Conservation (phyloP, 352 stramenopile species). For the Phytophthora chlamydospora region DNA sequence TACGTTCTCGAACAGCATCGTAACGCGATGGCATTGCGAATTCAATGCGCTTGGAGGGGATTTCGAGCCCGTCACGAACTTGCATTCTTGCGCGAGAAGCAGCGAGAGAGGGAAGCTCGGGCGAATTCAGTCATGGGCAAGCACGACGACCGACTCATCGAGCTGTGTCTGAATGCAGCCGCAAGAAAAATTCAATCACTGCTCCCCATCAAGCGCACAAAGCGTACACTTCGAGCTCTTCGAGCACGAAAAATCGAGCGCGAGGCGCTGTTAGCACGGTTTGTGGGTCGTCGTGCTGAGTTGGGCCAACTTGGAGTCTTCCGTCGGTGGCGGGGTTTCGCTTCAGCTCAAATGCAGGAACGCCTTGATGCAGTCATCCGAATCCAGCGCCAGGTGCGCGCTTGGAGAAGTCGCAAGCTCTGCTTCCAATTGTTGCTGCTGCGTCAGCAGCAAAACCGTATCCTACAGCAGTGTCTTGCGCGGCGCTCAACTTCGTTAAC, state of each 20-base stretch:
- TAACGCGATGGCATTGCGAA: conserved; percentile 33
- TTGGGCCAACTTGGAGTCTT: conserved; percentile 38
- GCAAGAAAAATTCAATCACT: conserved; percentile 62
- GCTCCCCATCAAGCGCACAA: conserved; percentile 44
- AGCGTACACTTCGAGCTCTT: conserved; percentile 39
- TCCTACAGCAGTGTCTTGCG: conserved; percentile 48
- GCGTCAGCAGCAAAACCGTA: conserved; percentile 39
- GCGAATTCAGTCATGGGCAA: conserved; percentile 47
- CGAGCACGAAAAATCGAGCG: conserved; percentile 46
- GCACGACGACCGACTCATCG: conserved; percentile 53
- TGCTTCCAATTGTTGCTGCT: conserved; percentile 45
- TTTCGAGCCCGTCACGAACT: conserved; percentile 34
- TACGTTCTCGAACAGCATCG: conserved; percentile 41
- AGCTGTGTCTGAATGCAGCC: conserved; percentile 42
- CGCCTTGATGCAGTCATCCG: conserved; percentile 31
- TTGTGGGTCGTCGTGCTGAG: conserved; percentile 39
- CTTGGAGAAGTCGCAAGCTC: conserved; percentile 41
- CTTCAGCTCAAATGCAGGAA: conserved; percentile 40
- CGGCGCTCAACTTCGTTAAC: conserved; percentile 30
- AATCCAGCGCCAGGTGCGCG: conserved; percentile 52
- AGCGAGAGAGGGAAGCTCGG: conserved; percentile 36
- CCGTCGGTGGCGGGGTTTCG: conserved; percentile 45
- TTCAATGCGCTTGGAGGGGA: conserved; percentile 59
- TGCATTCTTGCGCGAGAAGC: conserved; percentile 26
- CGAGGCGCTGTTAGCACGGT: conserved; percentile 40